These are phyloP conservation scores for Magnaporthiopsis poae DNA, from an alignment of 2,329 filamentous ascomycete species.

Conservation along the genomic window DNA sequence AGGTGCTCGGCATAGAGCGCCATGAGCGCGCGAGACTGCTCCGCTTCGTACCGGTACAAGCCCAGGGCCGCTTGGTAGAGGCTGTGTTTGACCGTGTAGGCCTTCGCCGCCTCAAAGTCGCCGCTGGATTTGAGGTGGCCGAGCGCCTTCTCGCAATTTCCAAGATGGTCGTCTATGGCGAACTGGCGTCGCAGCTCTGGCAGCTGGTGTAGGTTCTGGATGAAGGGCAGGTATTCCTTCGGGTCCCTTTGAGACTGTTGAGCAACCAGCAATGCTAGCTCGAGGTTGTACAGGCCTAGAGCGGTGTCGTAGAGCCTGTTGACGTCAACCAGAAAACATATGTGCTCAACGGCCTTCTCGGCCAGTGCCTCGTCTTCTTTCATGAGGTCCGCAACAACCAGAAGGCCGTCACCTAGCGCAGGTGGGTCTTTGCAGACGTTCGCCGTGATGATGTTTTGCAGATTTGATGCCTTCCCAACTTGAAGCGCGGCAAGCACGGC, in stretches of 20 bases:
- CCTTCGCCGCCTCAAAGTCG: conserved; percentile 66
- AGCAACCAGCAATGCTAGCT: conserved; percentile 79
- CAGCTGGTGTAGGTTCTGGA: conserved; percentile 74
- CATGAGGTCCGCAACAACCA: conserved; percentile 66
- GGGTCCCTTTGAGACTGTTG: conserved; percentile 95
- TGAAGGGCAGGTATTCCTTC: conserved; percentile 86
- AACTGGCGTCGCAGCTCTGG: conserved; percentile 63
- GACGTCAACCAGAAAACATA: conserved; percentile 91
- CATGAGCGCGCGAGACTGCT: conserved; percentile 58
- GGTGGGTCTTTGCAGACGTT: conserved; percentile 90
- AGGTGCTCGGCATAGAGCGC: conserved; percentile 71
- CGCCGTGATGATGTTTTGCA: conserved; percentile 89
- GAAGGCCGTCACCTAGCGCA: conserved; percentile 75
- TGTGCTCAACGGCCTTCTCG: conserved; percentile 86
- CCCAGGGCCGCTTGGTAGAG: conserved; percentile 70
- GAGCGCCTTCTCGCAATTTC: conserved; percentile 67
- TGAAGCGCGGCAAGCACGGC: conserved; percentile 63
- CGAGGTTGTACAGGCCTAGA: conserved; percentile 81
- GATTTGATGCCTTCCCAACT: conserved; percentile 45
- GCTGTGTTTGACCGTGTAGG: conserved; percentile 67
- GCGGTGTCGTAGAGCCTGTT: conserved; percentile 86
- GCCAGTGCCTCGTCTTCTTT: conserved; percentile 53
- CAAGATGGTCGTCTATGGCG: conserved; percentile 80
- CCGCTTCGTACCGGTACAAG: conserved; percentile 72
- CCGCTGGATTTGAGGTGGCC: conserved; percentile 62